Conservation (phyloP, 768 basidiomycete species). For the Infundibulicybe gibba region DNA sequence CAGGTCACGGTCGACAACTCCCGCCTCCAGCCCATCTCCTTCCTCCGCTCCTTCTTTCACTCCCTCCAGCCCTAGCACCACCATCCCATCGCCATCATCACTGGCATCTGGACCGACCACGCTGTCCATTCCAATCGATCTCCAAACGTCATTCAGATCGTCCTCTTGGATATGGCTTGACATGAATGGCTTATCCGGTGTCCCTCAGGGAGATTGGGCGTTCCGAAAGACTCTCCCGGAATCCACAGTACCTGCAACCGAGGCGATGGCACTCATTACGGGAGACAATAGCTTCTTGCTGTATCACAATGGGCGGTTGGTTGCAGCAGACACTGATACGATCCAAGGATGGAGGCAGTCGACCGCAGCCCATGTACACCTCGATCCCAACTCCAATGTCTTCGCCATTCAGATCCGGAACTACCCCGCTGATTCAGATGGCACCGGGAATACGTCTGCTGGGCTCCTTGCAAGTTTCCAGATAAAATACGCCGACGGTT, state of each 20-base stretch:
- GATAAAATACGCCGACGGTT: too few relatives aligned
- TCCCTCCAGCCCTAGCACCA: too few relatives aligned
- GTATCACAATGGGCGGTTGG: slow-evolving; percentile 20
- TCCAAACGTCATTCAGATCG: slow-evolving; percentile 16
- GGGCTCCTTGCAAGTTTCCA: slow-evolving; percentile 22
- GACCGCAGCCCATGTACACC: slow-evolving; percentile 16
- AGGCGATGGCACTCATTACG: slow-evolving; percentile 17
- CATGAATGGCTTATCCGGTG: slow-evolving; percentile 15
- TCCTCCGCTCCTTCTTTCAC: too few relatives aligned
- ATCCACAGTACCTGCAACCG: slow-evolving; percentile 13
- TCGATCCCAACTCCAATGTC: slow-evolving; percentile 11
- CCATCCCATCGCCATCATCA: too few relatives aligned
- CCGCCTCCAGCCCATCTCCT: too few relatives aligned
- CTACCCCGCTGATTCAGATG: slow-evolving; percentile 17
- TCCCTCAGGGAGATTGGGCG: too few relatives aligned
- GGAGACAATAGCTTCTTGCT: slow-evolving; percentile 24
- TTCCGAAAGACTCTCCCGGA: too few relatives aligned
- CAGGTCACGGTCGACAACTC: too few relatives aligned
- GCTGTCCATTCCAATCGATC: too few relatives aligned
- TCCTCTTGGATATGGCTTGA: too few relatives aligned
- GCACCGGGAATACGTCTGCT: slow-evolving; percentile 19
- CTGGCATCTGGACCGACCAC: too few relatives aligned
- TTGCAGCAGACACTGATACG: slow-evolving; percentile 16
- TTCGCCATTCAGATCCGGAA: too few relatives aligned
- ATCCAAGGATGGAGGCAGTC: slow-evolving; percentile 20